Percentiles rank a stretch among this genome's conserved stretches.
These are phyloP conservation scores for Aspergillus fumigatiaffinis DNA, from an alignment of 2,329 filamentous ascomycete species.

Conservation along the genomic window DNA sequence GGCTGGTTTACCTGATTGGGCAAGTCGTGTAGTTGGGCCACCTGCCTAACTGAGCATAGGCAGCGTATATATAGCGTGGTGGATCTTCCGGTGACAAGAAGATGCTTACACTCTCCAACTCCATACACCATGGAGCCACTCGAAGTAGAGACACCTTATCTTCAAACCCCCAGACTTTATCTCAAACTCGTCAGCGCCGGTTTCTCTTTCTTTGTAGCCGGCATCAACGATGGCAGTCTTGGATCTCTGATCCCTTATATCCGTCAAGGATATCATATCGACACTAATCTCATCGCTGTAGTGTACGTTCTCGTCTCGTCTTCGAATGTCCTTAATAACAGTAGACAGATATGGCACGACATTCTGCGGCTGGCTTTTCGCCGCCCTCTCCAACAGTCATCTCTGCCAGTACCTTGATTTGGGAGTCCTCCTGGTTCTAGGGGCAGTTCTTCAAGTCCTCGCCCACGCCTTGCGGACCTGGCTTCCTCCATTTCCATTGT, in stretches of 20 bases:
- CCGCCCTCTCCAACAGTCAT: slow-evolving; percentile 50
- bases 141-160: neutral
- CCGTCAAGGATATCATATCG: slow-evolving; percentile 53
- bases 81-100: no score
- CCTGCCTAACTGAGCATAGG: neutral
- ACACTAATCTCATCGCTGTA: slow-evolving; percentile 49
- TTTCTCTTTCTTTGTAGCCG: no score
- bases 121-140: neutral
- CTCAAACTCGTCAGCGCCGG: no score
- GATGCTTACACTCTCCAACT: neutral
- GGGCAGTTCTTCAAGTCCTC: no score
- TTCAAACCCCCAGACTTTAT: no score
- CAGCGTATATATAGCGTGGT: no score
- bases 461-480: no score
- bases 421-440: no score
- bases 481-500: no score
- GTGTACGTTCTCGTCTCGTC: slow-evolving; percentile 37
- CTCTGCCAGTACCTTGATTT: no score
- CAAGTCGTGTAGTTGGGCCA: neutral
- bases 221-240: no score
- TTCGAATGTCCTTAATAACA: slow-evolving; percentile 3
- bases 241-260: slow-evolving; percentile 63
- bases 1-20: no score
- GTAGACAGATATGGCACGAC: slow-evolving; percentile 49
- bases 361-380: slow-evolving; percentile 58